A percentile compares a stretch with the other conserved stretches of the same genome.
These are phyloP conservation scores for Debaryomyces tyrocola DNA, from an alignment of 805 yeast genomes.

Conservation along the genomic window DNA sequence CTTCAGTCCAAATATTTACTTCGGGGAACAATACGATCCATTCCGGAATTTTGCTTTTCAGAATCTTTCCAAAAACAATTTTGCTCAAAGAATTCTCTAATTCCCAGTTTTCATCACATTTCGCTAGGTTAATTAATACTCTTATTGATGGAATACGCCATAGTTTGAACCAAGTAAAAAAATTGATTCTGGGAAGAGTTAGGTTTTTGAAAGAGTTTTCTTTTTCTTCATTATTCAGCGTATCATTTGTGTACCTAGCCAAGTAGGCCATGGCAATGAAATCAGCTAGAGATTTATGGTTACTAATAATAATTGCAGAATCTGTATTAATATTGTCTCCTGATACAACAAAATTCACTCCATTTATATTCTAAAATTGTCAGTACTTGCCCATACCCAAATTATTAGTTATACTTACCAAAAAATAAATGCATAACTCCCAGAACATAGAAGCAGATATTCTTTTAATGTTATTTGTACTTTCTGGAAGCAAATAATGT, in stretches of 20 bases:
- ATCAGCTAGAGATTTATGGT: conserved; percentile 72
- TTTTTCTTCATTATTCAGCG: not conserved
- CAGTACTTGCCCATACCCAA: conserved; percentile 2
- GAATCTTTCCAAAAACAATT: conserved; percentile 33
- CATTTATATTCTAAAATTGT: conserved; percentile 29
- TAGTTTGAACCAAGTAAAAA: conserved; percentile 69
- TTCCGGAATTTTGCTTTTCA: conserved; percentile 41
- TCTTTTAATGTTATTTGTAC: conserved; percentile 16
- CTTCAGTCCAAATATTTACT: conserved; percentile 65
- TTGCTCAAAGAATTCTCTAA: conserved; percentile 39
- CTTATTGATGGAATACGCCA: conserved; percentile 61
- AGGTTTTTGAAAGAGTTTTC: conserved; percentile 6
- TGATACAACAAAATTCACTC: conserved; percentile 34
- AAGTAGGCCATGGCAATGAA: conserved; percentile 52
- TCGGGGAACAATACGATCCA: conserved; percentile 85
- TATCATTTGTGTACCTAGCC: conserved; percentile 27
- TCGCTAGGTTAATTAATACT: conserved; percentile 46
- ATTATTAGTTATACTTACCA: conserved; percentile 19
- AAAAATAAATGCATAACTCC: conserved; percentile 27
- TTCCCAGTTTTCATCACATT: conserved; percentile 73
- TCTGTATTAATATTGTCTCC: conserved; percentile 44
- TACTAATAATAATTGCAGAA: conserved; percentile 45
- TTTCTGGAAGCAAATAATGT: conserved; percentile 19
- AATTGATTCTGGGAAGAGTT: conserved; percentile 47
- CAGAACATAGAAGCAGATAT: conserved; percentile 22